Evolutionary conservation across 257 asterid genomes (phyloP).

Genomic region (Echites panduratus): DNA sequence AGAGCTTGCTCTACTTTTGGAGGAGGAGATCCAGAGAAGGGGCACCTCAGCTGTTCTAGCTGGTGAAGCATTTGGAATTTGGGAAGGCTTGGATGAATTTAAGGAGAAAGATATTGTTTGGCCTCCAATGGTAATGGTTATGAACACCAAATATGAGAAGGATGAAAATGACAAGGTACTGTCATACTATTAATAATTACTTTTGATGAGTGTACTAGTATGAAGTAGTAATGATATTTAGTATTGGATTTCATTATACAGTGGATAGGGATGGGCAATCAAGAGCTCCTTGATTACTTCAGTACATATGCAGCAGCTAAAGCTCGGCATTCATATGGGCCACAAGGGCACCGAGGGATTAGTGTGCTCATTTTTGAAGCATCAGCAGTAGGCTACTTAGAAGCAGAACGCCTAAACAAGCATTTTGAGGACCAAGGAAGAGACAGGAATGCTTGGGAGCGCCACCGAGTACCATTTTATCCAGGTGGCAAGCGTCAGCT

Average conservation of each 20-base stretch:
- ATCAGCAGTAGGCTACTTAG: conserved; percentile 37
- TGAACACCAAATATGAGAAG: conserved; percentile 32
- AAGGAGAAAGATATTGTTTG: conserved; percentile 35
- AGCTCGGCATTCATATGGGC: conserved; percentile 43
- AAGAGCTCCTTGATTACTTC: conserved; percentile 38
- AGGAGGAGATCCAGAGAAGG: conserved; percentile 33
- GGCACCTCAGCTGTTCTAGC: conserved; percentile 28
- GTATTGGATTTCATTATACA: conserved; percentile 8
- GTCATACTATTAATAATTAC: not conserved
- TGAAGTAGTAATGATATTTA: not conserved
- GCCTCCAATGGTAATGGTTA: conserved; percentile 42
- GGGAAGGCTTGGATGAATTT: conserved; percentile 22
- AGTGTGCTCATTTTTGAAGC: conserved; percentile 38
- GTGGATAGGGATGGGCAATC: conserved; percentile 50
- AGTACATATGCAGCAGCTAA: conserved; percentile 21
- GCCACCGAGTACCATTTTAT: conserved; percentile 7
- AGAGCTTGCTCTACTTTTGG: conserved; percentile 37
- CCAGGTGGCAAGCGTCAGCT: conserved; percentile 33
- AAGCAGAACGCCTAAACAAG: conserved; percentile 34
- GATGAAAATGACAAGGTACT: conserved; percentile 37
- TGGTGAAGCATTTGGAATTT: conserved; percentile 32
- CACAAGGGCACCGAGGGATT: conserved; percentile 50
- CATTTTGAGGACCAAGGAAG: conserved; percentile 23
- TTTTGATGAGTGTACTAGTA: not conserved
- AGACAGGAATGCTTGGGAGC: conserved; percentile 36